Evolutionary conservation across 805 yeast species (phyloP).

Genomic region (Debaryomyces prosopidis): DNA sequence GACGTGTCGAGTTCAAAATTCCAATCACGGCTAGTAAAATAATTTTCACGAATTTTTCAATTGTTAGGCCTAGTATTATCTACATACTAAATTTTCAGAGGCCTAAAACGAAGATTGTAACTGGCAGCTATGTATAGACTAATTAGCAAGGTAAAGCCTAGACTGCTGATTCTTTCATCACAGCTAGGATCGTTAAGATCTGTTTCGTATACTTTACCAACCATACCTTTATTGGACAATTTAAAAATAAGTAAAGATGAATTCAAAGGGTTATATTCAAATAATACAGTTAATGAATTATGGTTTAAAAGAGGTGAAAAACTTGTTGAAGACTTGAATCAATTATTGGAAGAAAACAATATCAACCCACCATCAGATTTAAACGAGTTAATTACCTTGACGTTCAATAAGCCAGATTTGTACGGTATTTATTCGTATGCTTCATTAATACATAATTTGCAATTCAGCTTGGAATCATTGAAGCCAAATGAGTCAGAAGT

Average conservation of each 20-base stretch:
- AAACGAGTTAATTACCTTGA: constrained; percentile 36
- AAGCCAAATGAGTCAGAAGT: constrained; percentile 24
- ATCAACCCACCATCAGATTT: constrained; percentile 27
- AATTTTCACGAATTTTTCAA: too few relatives aligned
- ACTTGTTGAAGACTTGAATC: constrained; percentile 36
- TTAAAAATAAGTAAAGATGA: constrained; percentile 25
- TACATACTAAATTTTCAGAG: too few relatives aligned
- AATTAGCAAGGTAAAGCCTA: constrained; percentile 2
- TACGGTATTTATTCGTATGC: constrained; percentile 46
- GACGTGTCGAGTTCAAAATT: too few relatives aligned
- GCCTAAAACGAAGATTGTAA: neutral
- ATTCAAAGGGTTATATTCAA: constrained; percentile 37
- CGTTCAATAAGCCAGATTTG: constrained; percentile 48
- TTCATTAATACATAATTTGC: constrained; percentile 48
- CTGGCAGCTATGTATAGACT: constrained; percentile 3
- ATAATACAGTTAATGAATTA: constrained; percentile 31
- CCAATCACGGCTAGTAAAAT: too few relatives aligned
- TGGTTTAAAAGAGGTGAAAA: constrained; percentile 41
- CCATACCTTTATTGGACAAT: constrained; percentile 29
- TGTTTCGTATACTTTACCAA: constrained; percentile 36
- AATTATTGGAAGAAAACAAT: constrained; percentile 27
- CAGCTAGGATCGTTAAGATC: constrained; percentile 6
- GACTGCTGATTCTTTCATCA: neutral
- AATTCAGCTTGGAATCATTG: constrained; percentile 49
- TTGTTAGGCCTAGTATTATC: neutral